phyloP scores from a whole-genome alignment of 257 asterid genomes.

The Prunella vulgaris region DNA sequence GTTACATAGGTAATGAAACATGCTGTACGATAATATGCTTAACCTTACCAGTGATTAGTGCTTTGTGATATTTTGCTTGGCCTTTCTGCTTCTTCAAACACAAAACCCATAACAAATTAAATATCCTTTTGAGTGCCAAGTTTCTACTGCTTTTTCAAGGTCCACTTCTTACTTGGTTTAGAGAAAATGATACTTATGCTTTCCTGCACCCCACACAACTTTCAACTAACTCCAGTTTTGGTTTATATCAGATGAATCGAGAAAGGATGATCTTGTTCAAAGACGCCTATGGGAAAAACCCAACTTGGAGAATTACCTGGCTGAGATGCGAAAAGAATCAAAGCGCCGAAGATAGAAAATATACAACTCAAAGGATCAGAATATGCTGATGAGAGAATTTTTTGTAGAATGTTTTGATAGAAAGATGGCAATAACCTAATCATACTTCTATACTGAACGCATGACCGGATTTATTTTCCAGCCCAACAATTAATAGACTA shows the following conservation, averaged over 20 bases:
- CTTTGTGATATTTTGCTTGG: neutral
- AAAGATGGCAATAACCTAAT: slow-evolving; percentile 9
- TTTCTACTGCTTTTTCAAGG: neutral
- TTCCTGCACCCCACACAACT: neutral
- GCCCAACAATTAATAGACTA: slow-evolving; percentile 10
- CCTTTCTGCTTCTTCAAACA: neutral
- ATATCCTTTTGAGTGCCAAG: neutral
- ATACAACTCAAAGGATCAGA: neutral
- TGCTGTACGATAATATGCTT: neutral
- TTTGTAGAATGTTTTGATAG: slow-evolving; percentile 25
- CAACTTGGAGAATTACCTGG: slow-evolving; percentile 68
- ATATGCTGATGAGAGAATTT: slow-evolving; percentile 16
- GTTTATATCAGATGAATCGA: slow-evolving; percentile 50
- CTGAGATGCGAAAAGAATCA: slow-evolving; percentile 87
- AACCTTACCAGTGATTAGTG: neutral
- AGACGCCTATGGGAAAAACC: slow-evolving; percentile 82
- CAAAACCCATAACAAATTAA: neutral
- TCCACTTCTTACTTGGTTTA: neutral
- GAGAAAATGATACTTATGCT: neutral
- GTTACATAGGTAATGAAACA: slow-evolving; percentile 44
- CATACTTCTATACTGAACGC: slow-evolving; percentile 9
- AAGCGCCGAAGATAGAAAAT: slow-evolving; percentile 69
- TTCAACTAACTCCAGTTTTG: slow-evolving; percentile 23
- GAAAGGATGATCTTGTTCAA: slow-evolving; percentile 66
- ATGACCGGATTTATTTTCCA: slow-evolving; percentile 14